Evolutionary conservation across 2,329 filamentous ascomycete species (phyloP).

Genomic region (Bertia moriformis): DNA sequence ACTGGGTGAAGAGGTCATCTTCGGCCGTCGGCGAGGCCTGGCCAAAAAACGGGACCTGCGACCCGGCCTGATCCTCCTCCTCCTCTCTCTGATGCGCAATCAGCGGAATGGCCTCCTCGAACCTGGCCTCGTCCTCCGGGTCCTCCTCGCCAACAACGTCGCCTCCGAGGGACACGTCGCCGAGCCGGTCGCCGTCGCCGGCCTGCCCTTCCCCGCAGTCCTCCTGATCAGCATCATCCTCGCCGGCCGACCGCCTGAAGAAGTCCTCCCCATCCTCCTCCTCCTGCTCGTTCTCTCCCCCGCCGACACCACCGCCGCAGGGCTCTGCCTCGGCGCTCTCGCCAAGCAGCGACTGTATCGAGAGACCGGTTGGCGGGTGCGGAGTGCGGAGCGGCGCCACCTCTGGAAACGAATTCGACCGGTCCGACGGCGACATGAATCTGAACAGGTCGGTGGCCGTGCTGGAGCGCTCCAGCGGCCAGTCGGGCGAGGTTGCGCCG

Average conservation of each 20-base stretch:
- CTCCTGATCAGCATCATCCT: constrained; percentile 2
- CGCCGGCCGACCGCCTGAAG: constrained; percentile 20
- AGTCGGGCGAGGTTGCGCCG: too few species aligned
- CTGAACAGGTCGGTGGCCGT: constrained; percentile 40
- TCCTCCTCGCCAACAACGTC: constrained; percentile 23
- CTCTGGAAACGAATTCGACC: constrained; percentile 11
- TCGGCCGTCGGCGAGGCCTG: constrained; percentile 8
- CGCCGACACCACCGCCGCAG: constrained; percentile 1
- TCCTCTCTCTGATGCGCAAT: constrained; percentile 22
- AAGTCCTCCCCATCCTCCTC: constrained; percentile 28
- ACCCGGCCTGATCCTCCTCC: constrained; percentile 10
- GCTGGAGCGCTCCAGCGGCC: constrained; percentile 30
- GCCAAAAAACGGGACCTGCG: constrained; percentile 10
- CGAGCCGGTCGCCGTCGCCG: too few species aligned
- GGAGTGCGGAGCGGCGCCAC: constrained; percentile 6
- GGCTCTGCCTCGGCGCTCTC: constrained; percentile 2
- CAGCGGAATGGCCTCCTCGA: constrained; percentile 56
- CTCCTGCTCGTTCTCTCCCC: constrained; percentile 32
- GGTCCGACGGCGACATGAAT: constrained; percentile 42
- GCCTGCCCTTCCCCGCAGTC: constrained; percentile 1
- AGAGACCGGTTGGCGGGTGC: background rate
- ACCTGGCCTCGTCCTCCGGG: constrained; percentile 42
- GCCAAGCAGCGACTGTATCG: constrained; percentile 1
- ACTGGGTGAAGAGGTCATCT: too few species aligned
- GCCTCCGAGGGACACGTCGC: constrained; percentile 24